These are phyloP conservation scores for Inonotus obliquus DNA, from an alignment of 1,284 basidiomycete genomes.

Conservation along the genomic window DNA sequence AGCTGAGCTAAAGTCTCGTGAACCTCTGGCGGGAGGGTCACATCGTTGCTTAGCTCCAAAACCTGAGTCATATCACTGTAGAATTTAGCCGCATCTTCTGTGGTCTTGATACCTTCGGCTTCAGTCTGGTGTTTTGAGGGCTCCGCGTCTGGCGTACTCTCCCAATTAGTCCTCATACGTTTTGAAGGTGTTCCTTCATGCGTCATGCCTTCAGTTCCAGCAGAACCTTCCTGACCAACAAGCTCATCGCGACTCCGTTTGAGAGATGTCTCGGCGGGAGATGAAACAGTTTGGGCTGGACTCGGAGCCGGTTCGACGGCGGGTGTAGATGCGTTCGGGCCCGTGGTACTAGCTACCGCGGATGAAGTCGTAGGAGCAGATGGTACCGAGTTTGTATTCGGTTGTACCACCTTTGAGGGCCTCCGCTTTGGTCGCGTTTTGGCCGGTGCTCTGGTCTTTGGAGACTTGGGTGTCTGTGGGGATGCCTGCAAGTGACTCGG, in stretches of 20 bases:
- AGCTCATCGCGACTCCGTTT: constrained; percentile 61
- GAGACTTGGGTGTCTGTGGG: constrained; percentile 35
- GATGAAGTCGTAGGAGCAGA: constrained; percentile 29
- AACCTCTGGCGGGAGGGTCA: constrained; percentile 45
- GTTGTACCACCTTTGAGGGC: constrained; percentile 31
- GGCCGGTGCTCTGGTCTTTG: constrained; percentile 35
- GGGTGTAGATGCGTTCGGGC: constrained; percentile 27
- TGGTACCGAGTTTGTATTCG: constrained; percentile 28
- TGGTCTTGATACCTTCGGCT: constrained; percentile 55
- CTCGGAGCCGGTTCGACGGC: constrained; percentile 31
- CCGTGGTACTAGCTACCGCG: constrained; percentile 27
- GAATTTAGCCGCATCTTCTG: constrained; percentile 59
- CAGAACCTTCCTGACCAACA: constrained; percentile 23
- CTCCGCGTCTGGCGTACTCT: constrained; percentile 49
- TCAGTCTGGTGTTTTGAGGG: constrained; percentile 50
- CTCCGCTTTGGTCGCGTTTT: constrained; percentile 36
- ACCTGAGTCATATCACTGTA: constrained; percentile 59
- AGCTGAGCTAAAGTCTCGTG: constrained; percentile 58
- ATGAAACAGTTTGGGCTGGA: constrained; percentile 23
- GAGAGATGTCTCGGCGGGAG: constrained; percentile 28
- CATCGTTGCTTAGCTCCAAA: constrained; percentile 43
- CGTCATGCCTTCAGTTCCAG: constrained; percentile 30
- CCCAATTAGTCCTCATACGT: constrained; percentile 65
- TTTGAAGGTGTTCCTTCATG: constrained; percentile 62
- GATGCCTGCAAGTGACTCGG: constrained; percentile 25